Evolutionary conservation across 2,329 filamentous ascomycete species (phyloP).

Genomic region (Lachnellula occidentalis): DNA sequence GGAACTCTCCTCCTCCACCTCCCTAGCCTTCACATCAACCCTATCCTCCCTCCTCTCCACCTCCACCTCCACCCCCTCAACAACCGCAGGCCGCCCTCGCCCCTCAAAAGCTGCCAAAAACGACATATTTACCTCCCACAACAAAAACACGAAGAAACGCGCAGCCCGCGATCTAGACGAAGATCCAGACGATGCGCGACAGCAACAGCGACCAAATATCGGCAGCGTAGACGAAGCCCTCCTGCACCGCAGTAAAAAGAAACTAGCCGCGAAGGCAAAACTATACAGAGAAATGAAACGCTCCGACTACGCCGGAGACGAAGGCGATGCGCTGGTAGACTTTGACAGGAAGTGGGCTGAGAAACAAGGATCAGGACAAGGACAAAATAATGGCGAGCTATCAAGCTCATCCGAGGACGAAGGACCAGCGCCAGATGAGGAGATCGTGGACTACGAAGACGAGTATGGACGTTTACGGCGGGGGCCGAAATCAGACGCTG

Average conservation of each 20-base stretch:
- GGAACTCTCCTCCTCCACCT: slow-evolving; percentile 65
- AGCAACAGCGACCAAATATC: slow-evolving; percentile 42
- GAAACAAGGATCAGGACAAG: slow-evolving; percentile 45
- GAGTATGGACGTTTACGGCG: slow-evolving; percentile 82
- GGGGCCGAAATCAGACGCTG: slow-evolving; percentile 65
- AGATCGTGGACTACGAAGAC: slow-evolving; percentile 81
- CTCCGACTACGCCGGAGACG: slow-evolving; percentile 67
- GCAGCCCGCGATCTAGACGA: slow-evolving; percentile 51
- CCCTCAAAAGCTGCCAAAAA: slow-evolving; percentile 51
- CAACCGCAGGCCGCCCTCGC: slow-evolving; percentile 45
- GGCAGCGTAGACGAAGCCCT: slow-evolving; percentile 52
- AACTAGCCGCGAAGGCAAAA: slow-evolving; percentile 85
- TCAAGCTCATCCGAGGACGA: slow-evolving; percentile 60
- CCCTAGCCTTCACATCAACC: slow-evolving; percentile 82
- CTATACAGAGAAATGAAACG: slow-evolving; percentile 86
- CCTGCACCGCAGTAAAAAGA: slow-evolving; percentile 62
- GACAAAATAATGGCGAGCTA: slow-evolving; percentile 26
- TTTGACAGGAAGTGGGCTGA: slow-evolving; percentile 91
- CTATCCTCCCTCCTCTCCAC: slow-evolving; percentile 73
- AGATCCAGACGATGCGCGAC: slow-evolving; percentile 46
- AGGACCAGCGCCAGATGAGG: slow-evolving; percentile 37
- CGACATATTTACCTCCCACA: slow-evolving; percentile 64
- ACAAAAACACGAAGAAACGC: slow-evolving; percentile 56
- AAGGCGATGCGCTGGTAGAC: slow-evolving; percentile 70
- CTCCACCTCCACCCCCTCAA: slow-evolving; percentile 41